Conservation (phyloP, 257 asterid species). For the Gentiana macrophylla region DNA sequence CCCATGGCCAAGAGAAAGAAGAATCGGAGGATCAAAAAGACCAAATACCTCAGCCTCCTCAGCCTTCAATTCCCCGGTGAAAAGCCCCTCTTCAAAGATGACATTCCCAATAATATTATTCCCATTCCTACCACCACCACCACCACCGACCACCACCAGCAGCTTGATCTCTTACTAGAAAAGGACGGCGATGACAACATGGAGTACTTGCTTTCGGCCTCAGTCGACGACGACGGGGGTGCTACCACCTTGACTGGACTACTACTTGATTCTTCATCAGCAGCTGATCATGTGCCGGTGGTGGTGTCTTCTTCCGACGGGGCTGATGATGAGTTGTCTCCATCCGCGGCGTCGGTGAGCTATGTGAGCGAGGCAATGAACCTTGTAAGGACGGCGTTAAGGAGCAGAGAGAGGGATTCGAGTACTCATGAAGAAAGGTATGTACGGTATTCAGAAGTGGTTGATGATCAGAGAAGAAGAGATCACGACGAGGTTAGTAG, state of each 20-base stretch:
- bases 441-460: slow-evolving; percentile 84
- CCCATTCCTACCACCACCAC: neutral
- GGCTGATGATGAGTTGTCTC: slow-evolving; percentile 20
- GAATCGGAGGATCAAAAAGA: slow-evolving; percentile 21
- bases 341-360: slow-evolving; percentile 30
- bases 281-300: no score
- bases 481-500: slow-evolving; percentile 76
- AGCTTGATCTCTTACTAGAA: slow-evolving; percentile 38
- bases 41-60: slow-evolving; percentile 65
- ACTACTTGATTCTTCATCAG: slow-evolving; percentile 19
- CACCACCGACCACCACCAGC: slow-evolving; percentile 10
- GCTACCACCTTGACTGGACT: slow-evolving; percentile 51
- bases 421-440: slow-evolving; percentile 57
- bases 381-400: slow-evolving; percentile 67
- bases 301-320: slow-evolving; percentile 22
- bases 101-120: slow-evolving; percentile 10
- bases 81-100: slow-evolving; percentile 8
- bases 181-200: slow-evolving; percentile 57
- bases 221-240: slow-evolving; percentile 57
- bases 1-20: slow-evolving; percentile 8
- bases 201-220: slow-evolving; percentile 54
- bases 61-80: slow-evolving; percentile 45
- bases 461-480: slow-evolving; percentile 30
- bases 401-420: slow-evolving; percentile 56
- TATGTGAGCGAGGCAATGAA: slow-evolving; percentile 31